Percentiles rank a stretch among this genome's conserved stretches.
Evolutionary conservation across 352 stramenopile genomes (phyloP).

Genomic region (Phytopythium ostracodes): DNA sequence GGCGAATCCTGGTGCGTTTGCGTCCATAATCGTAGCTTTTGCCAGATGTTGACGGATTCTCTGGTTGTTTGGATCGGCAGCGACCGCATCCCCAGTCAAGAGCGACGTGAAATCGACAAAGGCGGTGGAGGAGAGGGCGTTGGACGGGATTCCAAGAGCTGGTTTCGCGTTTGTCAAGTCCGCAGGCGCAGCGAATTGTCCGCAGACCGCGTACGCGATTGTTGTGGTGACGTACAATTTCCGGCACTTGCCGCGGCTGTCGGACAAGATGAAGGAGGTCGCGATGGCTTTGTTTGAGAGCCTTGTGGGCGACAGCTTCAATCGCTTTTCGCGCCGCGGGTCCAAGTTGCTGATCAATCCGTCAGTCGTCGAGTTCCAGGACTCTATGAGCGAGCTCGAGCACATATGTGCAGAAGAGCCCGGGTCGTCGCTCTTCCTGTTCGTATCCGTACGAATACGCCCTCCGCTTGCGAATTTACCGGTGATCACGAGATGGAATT

Average conservation of each 20-base stretch:
- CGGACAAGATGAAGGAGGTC: slow-evolving; percentile 53
- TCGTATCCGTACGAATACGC: slow-evolving; percentile 36
- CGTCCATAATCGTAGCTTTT: not conserved
- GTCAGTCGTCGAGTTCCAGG: slow-evolving; percentile 80
- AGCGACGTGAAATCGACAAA: not conserved
- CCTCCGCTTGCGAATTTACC: not conserved
- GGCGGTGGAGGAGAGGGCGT: not conserved
- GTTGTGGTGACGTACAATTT: slow-evolving; percentile 54
- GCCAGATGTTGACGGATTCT: not conserved
- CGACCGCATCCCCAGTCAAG: not conserved
- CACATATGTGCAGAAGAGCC: slow-evolving; percentile 24
- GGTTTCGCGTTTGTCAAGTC: not conserved
- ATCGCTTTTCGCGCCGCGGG: slow-evolving; percentile 37
- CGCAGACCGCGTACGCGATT: slow-evolving; percentile 37
- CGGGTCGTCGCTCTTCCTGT: slow-evolving; percentile 63
- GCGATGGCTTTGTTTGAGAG: slow-evolving; percentile 48
- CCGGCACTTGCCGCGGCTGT: slow-evolving; percentile 44
- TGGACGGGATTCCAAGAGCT: not conserved
- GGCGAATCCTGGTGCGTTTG: slow-evolving; percentile 1
- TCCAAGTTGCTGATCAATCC: slow-evolving; percentile 72
- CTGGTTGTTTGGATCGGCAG: not conserved
- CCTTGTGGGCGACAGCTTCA: slow-evolving; percentile 48
- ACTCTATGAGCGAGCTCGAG: slow-evolving; percentile 62
- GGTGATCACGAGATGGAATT: not conserved
- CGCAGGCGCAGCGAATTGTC: not conserved